Percentiles rank a stretch among this genome's conserved stretches.
phyloP scores from a whole-genome alignment of 2,329 filamentous ascomycete species.

The Emydomyces testavorans region DNA sequence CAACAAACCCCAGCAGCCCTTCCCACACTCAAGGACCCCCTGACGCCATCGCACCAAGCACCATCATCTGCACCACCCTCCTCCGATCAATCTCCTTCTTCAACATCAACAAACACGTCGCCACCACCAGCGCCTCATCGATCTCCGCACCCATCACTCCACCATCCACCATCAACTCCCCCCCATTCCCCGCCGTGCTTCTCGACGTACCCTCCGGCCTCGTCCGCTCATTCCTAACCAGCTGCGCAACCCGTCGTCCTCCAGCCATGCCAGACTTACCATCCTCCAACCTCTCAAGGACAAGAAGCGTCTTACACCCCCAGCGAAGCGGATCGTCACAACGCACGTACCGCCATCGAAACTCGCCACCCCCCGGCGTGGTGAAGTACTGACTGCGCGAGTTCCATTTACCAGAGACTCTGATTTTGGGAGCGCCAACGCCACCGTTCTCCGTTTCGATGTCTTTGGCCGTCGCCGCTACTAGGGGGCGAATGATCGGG shows the following conservation, averaged over 20 bases:
- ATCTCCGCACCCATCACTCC: conserved; percentile 19
- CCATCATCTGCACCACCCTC: conserved; percentile 41
- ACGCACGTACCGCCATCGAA: conserved; percentile 47
- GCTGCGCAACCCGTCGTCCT: conserved; percentile 29
- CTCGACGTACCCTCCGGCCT: conserved; percentile 29
- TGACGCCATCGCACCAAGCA: conserved; percentile 15
- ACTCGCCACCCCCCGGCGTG: conserved; percentile 38
- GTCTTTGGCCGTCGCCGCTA: background rate
- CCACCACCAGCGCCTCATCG: conserved; percentile 42
- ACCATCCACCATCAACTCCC: conserved; percentile 42
- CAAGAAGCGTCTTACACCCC: conserved; percentile 21
- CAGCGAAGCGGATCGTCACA: conserved; percentile 28
- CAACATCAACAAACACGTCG: conserved; percentile 50
- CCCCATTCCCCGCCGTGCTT: conserved; percentile 34
- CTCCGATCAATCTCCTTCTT: conserved; percentile 55
- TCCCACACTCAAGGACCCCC: background rate
- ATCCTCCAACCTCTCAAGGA: conserved; percentile 18
- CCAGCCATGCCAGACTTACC: conserved; percentile 1
- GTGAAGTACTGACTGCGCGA: conserved; percentile 40
- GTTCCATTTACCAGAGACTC: conserved; percentile 28
- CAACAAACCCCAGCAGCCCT: no score
- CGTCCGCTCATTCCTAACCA: conserved; percentile 33
- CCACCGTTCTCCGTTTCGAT: conserved; percentile 13
- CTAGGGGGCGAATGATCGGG: conserved; percentile 38
- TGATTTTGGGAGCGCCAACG: background rate